Conservation (phyloP, 208 protist genomes). For the Trypanosoma lewisi region DNA sequence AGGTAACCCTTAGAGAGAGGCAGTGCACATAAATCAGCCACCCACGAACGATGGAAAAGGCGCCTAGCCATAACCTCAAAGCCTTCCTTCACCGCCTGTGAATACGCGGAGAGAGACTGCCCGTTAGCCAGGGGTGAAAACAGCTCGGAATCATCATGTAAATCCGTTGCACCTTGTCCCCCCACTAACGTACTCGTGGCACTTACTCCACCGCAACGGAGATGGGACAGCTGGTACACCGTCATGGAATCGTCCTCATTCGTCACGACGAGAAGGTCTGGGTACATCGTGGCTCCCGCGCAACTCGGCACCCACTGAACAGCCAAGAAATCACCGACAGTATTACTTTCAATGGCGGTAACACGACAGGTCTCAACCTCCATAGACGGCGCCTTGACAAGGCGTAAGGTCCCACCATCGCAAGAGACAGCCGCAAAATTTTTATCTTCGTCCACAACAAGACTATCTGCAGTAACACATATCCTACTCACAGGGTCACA, state of each 20-base stretch:
- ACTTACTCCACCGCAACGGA: not conserved
- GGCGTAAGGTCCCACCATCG: constrained; percentile 49
- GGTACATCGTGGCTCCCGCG: constrained; percentile 32
- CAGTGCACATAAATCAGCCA: constrained; percentile 44
- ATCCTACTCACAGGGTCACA: constrained; percentile 5
- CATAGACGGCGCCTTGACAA: constrained; percentile 56
- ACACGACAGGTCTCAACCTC: constrained; percentile 30
- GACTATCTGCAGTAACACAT: constrained; percentile 33
- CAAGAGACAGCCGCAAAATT: constrained; percentile 65
- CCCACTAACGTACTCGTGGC: not conserved
- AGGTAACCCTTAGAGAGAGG: constrained; percentile 37
- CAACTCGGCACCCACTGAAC: constrained; percentile 59
- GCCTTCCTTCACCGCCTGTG: not conserved
- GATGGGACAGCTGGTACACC: constrained; percentile 44
- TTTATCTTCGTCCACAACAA: constrained; percentile 56
- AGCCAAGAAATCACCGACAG: constrained; percentile 64
- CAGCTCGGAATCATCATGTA: not conserved
- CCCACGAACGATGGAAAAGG: constrained; percentile 76
- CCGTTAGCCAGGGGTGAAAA: not conserved
- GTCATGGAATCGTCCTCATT: constrained; percentile 81
- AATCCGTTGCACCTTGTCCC: not conserved
- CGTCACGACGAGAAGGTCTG: constrained; percentile 66
- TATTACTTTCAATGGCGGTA: constrained; percentile 50
- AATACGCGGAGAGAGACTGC: not conserved
- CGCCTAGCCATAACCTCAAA: constrained; percentile 20